Evolutionary conservation across 1,284 basidiomycete genomes (phyloP).

Genomic region (Malassezia cuniculi): DNA sequence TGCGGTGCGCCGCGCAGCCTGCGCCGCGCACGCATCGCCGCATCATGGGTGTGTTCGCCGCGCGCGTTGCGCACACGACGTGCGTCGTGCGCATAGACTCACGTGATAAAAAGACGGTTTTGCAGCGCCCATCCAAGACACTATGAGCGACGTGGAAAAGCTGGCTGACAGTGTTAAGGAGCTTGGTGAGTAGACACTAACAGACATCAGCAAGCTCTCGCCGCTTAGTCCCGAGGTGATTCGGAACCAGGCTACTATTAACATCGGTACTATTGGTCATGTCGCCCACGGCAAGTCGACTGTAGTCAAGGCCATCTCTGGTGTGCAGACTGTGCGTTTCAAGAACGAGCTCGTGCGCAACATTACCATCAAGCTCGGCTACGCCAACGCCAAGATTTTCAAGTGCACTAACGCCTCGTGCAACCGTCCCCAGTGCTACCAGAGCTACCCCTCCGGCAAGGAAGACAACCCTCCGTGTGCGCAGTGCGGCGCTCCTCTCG

Average conservation of each 20-base stretch:
- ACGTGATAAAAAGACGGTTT: too few relatives aligned
- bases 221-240: slow-evolving; percentile 92
- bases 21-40: too few relatives aligned
- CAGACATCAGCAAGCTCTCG: slow-evolving; percentile 53
- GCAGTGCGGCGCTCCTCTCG: slow-evolving; percentile 77
- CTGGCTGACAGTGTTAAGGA: slow-evolving; percentile 10
- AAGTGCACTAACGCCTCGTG: slow-evolving; percentile 89
- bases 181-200: slow-evolving; percentile 9
- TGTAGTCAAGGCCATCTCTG: slow-evolving; percentile 96
- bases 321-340: slow-evolving; percentile 96
- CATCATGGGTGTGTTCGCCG: too few relatives aligned
- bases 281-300: slow-evolving; percentile 85
- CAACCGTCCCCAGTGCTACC: slow-evolving; percentile 82
- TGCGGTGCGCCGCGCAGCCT: too few relatives aligned
- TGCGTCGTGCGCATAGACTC: too few relatives aligned
- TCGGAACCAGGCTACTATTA: slow-evolving; percentile 69
- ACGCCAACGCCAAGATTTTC: slow-evolving; percentile 99
- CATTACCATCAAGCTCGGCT: slow-evolving; percentile 96
- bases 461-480: slow-evolving; percentile 88
- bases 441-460: slow-evolving; percentile 83
- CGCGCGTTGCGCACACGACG: too few relatives aligned
- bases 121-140: too few relatives aligned
- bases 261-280: slow-evolving; percentile 46
- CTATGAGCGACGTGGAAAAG: slow-evolving; percentile 11
- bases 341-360: slow-evolving; percentile 81